phyloP scores from a whole-genome alignment of 2,329 filamentous ascomycete genomes.

The Penicillium sclerotigenum region DNA sequence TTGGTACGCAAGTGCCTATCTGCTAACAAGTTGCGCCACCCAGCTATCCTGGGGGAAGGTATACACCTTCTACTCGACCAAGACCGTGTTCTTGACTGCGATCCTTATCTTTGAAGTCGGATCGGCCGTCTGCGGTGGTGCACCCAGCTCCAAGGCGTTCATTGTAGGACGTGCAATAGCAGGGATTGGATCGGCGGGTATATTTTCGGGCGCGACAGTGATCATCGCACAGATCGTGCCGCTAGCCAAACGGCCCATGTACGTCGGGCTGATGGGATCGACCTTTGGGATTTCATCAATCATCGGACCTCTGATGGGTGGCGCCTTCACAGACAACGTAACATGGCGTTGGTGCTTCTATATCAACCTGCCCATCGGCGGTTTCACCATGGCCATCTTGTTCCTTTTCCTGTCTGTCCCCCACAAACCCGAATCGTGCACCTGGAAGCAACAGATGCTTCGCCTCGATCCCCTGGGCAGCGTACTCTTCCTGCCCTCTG shows the following conservation, averaged over 20 bases:
- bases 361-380: conserved; percentile 44
- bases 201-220: conserved; percentile 29
- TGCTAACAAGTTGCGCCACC: conserved; percentile 32
- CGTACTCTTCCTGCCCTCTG: conserved; percentile 28
- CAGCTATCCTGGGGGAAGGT: conserved; percentile 38
- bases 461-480: conserved; percentile 39
- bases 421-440: conserved; percentile 25
- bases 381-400: conserved; percentile 44
- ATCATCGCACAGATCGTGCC: conserved; percentile 44
- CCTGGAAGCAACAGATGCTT: conserved; percentile 38
- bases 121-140: conserved; percentile 36
- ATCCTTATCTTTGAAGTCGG: conserved; percentile 40
- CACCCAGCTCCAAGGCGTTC: conserved; percentile 31
- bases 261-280: conserved; percentile 47
- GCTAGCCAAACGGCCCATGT: conserved; percentile 50
- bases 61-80: conserved; percentile 37
- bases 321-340: conserved; percentile 43
- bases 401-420: conserved; percentile 43
- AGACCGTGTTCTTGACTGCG: conserved; percentile 35
- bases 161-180: conserved; percentile 39
- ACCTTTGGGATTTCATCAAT: conserved; percentile 56
- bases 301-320: conserved; percentile 43
- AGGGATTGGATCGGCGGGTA: conserved; percentile 35
- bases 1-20: conserved; percentile 58
- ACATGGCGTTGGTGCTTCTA: conserved; percentile 45